Conservation (phyloP, 257 asterid genomes). For the Nicotiana knightiana region DNA sequence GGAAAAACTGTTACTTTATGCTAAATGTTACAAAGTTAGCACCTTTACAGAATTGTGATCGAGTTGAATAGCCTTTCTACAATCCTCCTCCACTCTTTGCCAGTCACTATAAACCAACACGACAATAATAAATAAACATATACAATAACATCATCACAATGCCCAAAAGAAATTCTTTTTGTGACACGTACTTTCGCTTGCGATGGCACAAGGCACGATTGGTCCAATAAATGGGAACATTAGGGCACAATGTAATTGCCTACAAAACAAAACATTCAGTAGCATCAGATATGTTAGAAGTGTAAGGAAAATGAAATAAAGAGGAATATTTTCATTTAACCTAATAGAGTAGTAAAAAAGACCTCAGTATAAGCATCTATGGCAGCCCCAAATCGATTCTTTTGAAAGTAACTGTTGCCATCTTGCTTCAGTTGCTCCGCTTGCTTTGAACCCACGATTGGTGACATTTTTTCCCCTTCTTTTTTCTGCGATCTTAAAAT, state of each 20-base stretch:
- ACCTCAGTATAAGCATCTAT: conserved; percentile 95
- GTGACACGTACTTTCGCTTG: conserved; percentile 48
- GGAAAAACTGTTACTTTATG: background rate
- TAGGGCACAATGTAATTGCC: conserved; percentile 93
- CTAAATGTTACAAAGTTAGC: background rate
- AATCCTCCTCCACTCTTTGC: conserved; percentile 48
- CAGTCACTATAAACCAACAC: conserved; percentile 48
- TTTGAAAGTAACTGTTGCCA: conserved; percentile 67
- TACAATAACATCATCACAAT: background rate
- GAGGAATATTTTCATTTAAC: background rate
- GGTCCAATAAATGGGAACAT: conserved; percentile 81
- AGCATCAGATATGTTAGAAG: background rate
- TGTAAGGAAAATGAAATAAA: background rate
- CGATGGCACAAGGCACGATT: conserved; percentile 92
- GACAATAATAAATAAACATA: background rate
- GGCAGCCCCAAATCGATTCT: conserved; percentile 71
- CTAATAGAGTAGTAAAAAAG: background rate
- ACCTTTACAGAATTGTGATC: conserved; percentile 42
- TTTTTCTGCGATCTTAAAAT: background rate
- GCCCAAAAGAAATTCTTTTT: too few species aligned
- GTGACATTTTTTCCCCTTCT: conserved; percentile 39
- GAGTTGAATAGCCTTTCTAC: conserved; percentile 32
- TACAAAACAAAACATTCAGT: conserved; percentile 12
- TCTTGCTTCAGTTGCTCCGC: conserved; percentile 74
- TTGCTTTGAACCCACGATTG: conserved; percentile 41